Conservation (phyloP, 495 filamentous ascomycete genomes). For the Glutinoglossum americanum region DNA sequence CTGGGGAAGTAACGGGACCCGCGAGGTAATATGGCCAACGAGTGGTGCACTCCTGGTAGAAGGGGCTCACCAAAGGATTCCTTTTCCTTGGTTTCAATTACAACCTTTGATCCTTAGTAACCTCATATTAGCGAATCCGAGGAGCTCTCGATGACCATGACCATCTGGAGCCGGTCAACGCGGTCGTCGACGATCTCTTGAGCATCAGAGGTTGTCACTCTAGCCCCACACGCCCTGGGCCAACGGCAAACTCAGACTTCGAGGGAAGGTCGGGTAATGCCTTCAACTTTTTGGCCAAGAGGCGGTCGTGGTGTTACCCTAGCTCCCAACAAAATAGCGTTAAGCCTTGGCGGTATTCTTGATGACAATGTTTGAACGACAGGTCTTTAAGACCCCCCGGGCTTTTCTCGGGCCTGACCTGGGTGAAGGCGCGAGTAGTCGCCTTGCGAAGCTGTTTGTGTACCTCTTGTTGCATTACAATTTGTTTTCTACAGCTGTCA, state of each 20-base stretch:
- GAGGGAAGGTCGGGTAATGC: slow-evolving; percentile 35
- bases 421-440: no score
- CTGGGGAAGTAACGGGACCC: not conserved
- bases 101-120: not conserved
- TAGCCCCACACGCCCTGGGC: slow-evolving; percentile 19
- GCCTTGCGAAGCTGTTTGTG: no score
- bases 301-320: no score
- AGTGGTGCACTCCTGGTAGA: not conserved
- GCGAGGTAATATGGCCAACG: not conserved
- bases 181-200: slow-evolving; percentile 36
- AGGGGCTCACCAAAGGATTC: not conserved
- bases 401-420: no score
- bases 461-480: no score
- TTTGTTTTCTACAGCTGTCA: no score
- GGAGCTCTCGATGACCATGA: slow-evolving; percentile 19
- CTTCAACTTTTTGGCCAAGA: not conserved
- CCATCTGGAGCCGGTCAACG: slow-evolving; percentile 32
- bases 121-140: not conserved
- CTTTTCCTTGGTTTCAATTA: not conserved
- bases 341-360: not conserved
- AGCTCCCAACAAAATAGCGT: not conserved
- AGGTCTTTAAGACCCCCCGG: not conserved
- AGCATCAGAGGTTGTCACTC: slow-evolving; percentile 25
- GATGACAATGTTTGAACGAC: not conserved
- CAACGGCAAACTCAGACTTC: slow-evolving; percentile 30